Base-by-base conservation (phyloP, 176 grass and related monocot genomes). In the Leersia perrieri region DNA sequence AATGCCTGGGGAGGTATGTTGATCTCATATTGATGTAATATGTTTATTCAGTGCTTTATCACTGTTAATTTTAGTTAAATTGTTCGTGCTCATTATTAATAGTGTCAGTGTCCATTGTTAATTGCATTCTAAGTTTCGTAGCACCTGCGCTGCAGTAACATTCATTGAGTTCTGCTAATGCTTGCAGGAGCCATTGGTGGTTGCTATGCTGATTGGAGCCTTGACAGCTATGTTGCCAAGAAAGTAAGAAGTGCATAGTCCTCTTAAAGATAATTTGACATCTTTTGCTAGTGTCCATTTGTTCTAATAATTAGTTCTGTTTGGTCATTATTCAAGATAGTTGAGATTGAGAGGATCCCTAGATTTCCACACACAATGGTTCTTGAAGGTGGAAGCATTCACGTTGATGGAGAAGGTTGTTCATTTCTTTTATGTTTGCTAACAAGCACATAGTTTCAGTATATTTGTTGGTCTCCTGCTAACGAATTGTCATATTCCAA, bases 341-440 rank as follows among this genome's bases (percentile, higher is more conserved):
- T 91, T 0, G 92, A 90, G 34, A 87, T 91, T 15, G 92, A 98
- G 76, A 89, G 69, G 78, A 65, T 87, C 41, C 65, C 85, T 89
- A 87, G 90, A 82, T 95, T 93, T 86, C 53, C 78, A 9, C 95
- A 98, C 32, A 61, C 57, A n/a, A 98, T 98, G 78, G 53, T 98
- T 81, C 88, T 98, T 11, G 95, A 98, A 87, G 95, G 95, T 78
- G 95, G 95, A 91, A 94, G 95, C 74, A 94, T 98, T 68, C 95
- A 98, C 76, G 95, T 94, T 18, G 95, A 98, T 35, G 92, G 92
- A 47, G 95, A 98, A 91, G 95, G 95, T 98, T 2, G 28, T 41
- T 81, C 8, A 35, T 83, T 18, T 76, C 38, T 33, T 27, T 27
- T 70, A 47, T 80, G 1, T 18, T 70, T 55, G 22, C 45, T 28